Conservation (phyloP, 371 early-diverging fungal genomes). For the Actinomortierella ambigua region DNA sequence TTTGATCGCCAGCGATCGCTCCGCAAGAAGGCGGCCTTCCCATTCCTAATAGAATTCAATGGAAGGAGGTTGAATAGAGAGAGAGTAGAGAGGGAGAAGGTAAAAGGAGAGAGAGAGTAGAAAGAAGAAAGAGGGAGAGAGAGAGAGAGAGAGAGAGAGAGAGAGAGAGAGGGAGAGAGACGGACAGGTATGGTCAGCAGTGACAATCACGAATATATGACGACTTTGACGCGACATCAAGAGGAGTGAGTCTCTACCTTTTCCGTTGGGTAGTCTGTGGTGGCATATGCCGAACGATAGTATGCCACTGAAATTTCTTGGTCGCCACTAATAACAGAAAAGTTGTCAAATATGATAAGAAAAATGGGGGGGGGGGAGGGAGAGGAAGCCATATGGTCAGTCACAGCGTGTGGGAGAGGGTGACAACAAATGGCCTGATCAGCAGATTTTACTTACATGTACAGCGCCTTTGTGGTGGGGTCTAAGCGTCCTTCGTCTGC, state of each 20-base stretch:
- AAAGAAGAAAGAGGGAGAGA: not conserved
- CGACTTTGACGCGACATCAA: not conserved
- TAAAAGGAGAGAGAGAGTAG: not conserved
- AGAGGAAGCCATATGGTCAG: slow-evolving; percentile 1
- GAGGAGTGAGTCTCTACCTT: slow-evolving; percentile 57
- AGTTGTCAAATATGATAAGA: too few species aligned
- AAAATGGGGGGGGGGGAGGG: too few species aligned
- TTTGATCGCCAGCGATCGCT: slow-evolving; percentile 84
- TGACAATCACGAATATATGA: not conserved
- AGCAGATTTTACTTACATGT: slow-evolving; percentile 69
- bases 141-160: not conserved
- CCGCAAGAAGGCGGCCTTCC: slow-evolving; percentile 83
- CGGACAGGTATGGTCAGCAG: not conserved
- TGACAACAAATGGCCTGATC: too few species aligned
- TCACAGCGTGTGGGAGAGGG: too few species aligned
- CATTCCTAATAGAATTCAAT: slow-evolving; percentile 71
- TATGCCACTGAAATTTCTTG: slow-evolving; percentile 89
- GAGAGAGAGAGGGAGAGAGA: not conserved
- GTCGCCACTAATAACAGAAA: slow-evolving; percentile 69
- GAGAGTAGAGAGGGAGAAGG: not conserved
- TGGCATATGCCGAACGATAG: slow-evolving; percentile 92
- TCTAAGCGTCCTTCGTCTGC: slow-evolving; percentile 58
- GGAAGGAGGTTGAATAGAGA: too few species aligned
- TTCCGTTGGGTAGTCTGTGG: slow-evolving; percentile 83
- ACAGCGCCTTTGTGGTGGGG: slow-evolving; percentile 59